phyloP scores from a whole-genome alignment of 2,329 filamentous ascomycete genomes.

The Clonostachys byssicola region DNA sequence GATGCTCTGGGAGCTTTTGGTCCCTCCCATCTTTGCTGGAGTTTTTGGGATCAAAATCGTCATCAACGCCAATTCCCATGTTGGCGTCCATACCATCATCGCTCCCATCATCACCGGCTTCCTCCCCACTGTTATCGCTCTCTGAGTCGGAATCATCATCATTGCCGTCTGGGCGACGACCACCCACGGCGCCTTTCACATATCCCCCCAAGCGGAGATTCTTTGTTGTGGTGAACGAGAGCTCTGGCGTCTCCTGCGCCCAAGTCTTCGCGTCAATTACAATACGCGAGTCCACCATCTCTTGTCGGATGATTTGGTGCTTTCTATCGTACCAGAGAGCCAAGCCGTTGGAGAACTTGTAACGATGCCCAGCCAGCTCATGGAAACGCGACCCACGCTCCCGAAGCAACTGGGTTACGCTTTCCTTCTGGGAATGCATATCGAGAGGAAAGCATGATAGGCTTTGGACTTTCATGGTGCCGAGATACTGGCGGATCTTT shows the following conservation, averaged over 20 bases:
- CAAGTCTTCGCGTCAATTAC: slow-evolving; percentile 22
- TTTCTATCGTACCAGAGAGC: slow-evolving; percentile 20
- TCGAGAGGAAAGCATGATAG: slow-evolving; percentile 37
- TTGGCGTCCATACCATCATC: too few relatives aligned
- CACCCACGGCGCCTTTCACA: too few relatives aligned
- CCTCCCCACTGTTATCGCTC: background rate
- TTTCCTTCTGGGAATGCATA: slow-evolving; percentile 32
- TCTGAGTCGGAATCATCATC: too few relatives aligned
- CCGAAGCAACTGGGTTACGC: slow-evolving; percentile 23
- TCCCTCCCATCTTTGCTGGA: too few relatives aligned
- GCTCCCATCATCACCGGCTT: background rate
- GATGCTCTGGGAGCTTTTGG: slow-evolving; percentile 6
- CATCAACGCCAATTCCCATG: too few relatives aligned
- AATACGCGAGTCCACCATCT: slow-evolving; percentile 20
- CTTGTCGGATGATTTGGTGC: slow-evolving; percentile 11
- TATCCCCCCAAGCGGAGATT: too few relatives aligned
- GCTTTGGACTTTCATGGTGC: slow-evolving; percentile 36
- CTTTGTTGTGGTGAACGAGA: too few relatives aligned
- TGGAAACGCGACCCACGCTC: slow-evolving; percentile 41
- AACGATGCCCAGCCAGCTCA: slow-evolving; percentile 37
- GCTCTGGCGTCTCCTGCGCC: slow-evolving; percentile 14
- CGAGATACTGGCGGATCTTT: slow-evolving; percentile 32
- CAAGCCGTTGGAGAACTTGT: slow-evolving; percentile 37
- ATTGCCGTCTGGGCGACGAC: too few relatives aligned
- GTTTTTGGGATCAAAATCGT: too few relatives aligned